A percentile compares a stretch with the other conserved stretches of the same genome.
Conservation (phyloP, 345 rosid genomes). For the Citrus sinensis region DNA sequence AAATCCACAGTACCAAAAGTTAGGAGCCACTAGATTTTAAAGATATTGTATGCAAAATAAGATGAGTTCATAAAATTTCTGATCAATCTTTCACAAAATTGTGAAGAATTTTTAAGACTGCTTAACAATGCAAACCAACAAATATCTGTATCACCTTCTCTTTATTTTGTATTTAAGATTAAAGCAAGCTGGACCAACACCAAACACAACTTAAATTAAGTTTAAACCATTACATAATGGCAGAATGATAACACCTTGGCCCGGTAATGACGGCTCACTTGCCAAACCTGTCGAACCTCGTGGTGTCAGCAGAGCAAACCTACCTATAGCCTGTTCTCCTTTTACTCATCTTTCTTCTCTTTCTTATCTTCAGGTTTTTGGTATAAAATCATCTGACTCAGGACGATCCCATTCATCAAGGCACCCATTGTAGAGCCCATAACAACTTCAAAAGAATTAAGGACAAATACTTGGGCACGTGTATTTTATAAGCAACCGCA, state of each 20-base stretch:
- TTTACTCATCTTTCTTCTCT: constrained; percentile 56
- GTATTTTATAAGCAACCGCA: background rate
- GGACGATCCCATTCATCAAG: constrained; percentile 59
- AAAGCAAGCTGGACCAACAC: background rate
- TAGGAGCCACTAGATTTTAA: background rate
- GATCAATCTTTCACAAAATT: background rate
- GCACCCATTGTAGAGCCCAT: constrained; percentile 62
- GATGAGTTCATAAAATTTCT: background rate
- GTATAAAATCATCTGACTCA: constrained; percentile 63
- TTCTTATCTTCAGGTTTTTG: constrained; percentile 40
- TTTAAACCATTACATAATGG: background rate
- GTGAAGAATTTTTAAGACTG: background rate
- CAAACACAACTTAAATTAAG: background rate
- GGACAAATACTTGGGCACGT: constrained; percentile 20
- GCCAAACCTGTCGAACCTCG: background rate
- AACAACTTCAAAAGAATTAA: constrained; percentile 47
- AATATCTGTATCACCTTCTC: background rate
- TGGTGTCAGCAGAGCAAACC: background rate
- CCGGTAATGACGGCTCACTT: background rate
- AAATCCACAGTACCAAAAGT: background rate
- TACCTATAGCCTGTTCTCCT: background rate
- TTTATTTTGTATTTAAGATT: background rate
- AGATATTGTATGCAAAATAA: too few relatives aligned
- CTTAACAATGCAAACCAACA: background rate
- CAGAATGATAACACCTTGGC: background rate